Conservation (phyloP, 176 grass and related monocot species). For the Rhipidocladum racemiflorum region DNA sequence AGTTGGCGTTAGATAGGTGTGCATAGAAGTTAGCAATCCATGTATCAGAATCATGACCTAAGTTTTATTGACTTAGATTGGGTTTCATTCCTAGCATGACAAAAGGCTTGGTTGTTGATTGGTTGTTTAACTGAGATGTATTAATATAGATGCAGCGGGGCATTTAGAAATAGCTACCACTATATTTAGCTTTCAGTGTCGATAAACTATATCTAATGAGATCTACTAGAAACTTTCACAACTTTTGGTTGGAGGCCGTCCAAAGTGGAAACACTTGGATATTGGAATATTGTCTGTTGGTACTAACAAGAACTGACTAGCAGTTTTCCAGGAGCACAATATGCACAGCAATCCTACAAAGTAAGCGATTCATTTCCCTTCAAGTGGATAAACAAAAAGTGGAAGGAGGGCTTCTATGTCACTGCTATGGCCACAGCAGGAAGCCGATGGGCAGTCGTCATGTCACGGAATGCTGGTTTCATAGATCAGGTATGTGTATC, state of each 20-base stretch:
- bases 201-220: background rate
- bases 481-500: slow-evolving; percentile 60
- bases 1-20: too few species aligned
- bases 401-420: slow-evolving; percentile 96
- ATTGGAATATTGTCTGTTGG: slow-evolving; percentile 1
- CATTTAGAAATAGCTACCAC: background rate
- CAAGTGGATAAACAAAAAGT: slow-evolving; percentile 99
- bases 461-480: slow-evolving; percentile 95
- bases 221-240: background rate
- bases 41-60: too few species aligned
- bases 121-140: too few species aligned
- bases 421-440: slow-evolving; percentile 95
- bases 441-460: slow-evolving; percentile 82
- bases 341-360: slow-evolving; percentile 94
- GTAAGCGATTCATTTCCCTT: slow-evolving; percentile 95
- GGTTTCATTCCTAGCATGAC: too few species aligned
- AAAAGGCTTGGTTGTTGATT: too few species aligned
- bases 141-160: background rate
- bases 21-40: too few species aligned
- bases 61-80: too few species aligned
- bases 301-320: slow-evolving; percentile 43
- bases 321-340: slow-evolving; percentile 64
- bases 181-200: background rate
- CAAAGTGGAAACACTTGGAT: slow-evolving; percentile 7
- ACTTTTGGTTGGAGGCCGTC: background rate